phyloP scores from a whole-genome alignment of 345 rosid genomes.

The Psidium guajava region DNA sequence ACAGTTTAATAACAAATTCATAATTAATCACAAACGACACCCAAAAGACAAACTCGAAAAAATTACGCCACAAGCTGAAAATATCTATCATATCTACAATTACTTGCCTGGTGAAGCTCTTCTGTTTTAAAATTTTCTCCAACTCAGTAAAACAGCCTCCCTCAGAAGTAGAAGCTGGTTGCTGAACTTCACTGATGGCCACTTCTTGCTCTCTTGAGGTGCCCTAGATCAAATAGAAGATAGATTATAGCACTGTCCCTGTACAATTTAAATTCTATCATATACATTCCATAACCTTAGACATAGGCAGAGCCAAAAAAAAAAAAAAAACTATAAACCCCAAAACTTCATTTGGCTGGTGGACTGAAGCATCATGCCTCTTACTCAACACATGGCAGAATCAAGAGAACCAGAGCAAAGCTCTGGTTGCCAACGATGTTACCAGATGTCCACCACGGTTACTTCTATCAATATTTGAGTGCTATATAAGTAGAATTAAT shows the following conservation, averaged over 20 bases:
- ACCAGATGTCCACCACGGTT: not conserved
- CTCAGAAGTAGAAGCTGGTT: slow-evolving; percentile 10
- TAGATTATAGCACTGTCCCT: not conserved
- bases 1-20: not conserved
- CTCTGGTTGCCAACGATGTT: not conserved
- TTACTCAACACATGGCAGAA: not conserved
- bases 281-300: not conserved
- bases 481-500: not conserved
- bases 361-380: not conserved
- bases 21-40: not conserved
- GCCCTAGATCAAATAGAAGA: slow-evolving; percentile 1
- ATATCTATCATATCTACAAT: not conserved
- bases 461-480: not conserved
- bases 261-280: not conserved
- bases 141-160: slow-evolving; percentile 31
- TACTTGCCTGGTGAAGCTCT: slow-evolving; percentile 69
- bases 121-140: slow-evolving; percentile 50
- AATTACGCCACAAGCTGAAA: not conserved
- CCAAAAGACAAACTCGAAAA: not conserved
- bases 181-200: slow-evolving; percentile 13
- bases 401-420: not conserved
- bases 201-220: slow-evolving; percentile 11
- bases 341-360: not conserved
- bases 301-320: not conserved
- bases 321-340: not conserved